Percentiles rank a stretch among this genome's conserved stretches.
phyloP scores from a whole-genome alignment of 2,329 filamentous ascomycete genomes.

The Colletotrichum filicis region DNA sequence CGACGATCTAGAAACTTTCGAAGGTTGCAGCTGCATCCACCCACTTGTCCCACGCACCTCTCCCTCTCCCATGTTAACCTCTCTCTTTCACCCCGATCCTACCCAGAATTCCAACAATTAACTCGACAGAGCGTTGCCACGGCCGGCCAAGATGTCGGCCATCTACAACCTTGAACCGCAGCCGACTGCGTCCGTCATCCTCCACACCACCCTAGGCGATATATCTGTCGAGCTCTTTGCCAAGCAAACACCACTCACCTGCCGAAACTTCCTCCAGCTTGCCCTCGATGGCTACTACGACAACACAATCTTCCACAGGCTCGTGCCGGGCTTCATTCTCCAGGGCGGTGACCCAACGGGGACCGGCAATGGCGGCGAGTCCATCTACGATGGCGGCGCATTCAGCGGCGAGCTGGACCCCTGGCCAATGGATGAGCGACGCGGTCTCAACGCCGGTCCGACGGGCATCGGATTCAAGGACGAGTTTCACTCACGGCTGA shows the following conservation, averaged over 20 bases:
- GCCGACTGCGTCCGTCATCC: slow-evolving; percentile 89
- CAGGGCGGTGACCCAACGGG: slow-evolving; percentile 96
- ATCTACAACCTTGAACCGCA: slow-evolving; percentile 96
- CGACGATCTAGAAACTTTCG: slow-evolving; percentile 3
- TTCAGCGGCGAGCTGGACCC: slow-evolving; percentile 79
- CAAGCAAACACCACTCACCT: slow-evolving; percentile 90
- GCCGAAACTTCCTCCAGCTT: slow-evolving; percentile 95
- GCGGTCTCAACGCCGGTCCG: slow-evolving; percentile 69
- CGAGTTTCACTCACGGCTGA: slow-evolving; percentile 91
- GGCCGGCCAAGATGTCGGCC: slow-evolving; percentile 74
- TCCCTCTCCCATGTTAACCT: background rate
- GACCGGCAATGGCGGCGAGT: slow-evolving; percentile 90
- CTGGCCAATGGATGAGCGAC: slow-evolving; percentile 74
- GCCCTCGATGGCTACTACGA: slow-evolving; percentile 97
- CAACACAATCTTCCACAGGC: slow-evolving; percentile 91
- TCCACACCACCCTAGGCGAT: slow-evolving; percentile 91
- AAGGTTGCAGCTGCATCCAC: slow-evolving; percentile 1
- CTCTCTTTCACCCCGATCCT: background rate
- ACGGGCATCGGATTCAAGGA: slow-evolving; percentile 76
- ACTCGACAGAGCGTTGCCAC: background rate
- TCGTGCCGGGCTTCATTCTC: slow-evolving; percentile 91
- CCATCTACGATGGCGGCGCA: slow-evolving; percentile 88
- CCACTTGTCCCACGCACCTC: background rate
- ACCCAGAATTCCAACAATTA: too few relatives aligned
- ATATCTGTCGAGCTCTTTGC: slow-evolving; percentile 94